Percentiles rank a stretch among this genome's conserved stretches.
phyloP scores from a whole-genome alignment of 164 flowering plant genomes.

The Cinnamomum micranthum region DNA sequence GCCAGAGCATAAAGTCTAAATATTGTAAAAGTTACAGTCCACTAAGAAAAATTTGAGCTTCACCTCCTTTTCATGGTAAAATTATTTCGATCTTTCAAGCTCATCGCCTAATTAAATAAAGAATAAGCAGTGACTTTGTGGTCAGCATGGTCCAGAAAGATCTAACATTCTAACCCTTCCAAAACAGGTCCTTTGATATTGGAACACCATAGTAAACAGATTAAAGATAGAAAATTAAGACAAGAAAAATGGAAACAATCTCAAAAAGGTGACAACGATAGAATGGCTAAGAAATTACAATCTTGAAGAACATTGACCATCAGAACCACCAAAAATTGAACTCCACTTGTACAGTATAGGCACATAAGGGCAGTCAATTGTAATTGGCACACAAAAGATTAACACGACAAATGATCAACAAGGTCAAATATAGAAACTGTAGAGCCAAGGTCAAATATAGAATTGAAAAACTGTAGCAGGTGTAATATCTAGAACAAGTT shows the following conservation, averaged over 20 bases:
- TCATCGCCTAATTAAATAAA: background rate
- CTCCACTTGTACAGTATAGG: background rate
- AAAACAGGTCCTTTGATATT: background rate
- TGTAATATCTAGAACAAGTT: background rate
- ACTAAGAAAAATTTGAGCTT: background rate
- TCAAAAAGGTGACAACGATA: background rate
- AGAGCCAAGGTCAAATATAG: background rate
- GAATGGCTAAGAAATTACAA: background rate
- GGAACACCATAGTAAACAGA: background rate
- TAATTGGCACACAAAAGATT: no score
- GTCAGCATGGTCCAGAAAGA: background rate
- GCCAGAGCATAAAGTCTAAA: no score
- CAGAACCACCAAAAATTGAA: background rate
- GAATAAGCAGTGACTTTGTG: background rate
- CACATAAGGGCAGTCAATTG: background rate
- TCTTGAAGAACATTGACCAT: background rate
- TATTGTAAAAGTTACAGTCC: background rate
- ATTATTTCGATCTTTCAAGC: background rate
- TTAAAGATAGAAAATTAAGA: no score
- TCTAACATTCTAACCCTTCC: background rate
- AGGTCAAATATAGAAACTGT: slow-evolving; percentile 1
- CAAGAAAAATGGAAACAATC: background rate
- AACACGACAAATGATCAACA: no score
- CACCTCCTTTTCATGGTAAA: background rate
- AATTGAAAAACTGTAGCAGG: background rate